A percentile compares a stretch with the other conserved stretches of the same genome.
These are phyloP conservation scores for Nelumbo lutea DNA, from an alignment of 164 flowering plant species.

Conservation along the genomic window DNA sequence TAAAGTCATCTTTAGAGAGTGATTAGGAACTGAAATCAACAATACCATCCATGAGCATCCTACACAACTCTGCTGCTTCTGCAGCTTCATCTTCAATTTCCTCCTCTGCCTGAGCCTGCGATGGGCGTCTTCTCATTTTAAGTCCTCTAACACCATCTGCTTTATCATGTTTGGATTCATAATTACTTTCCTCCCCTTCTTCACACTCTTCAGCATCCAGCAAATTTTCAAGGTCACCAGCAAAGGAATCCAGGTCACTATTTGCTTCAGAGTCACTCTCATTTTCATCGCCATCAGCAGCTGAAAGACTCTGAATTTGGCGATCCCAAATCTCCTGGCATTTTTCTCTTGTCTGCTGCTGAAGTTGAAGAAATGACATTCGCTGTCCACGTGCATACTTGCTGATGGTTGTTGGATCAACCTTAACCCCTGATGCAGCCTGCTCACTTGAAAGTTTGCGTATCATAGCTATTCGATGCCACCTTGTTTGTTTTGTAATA, in stretches of 20 bases:
- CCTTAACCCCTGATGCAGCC: slow-evolving; percentile 87
- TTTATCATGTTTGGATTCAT: slow-evolving; percentile 51
- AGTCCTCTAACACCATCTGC: slow-evolving; percentile 74
- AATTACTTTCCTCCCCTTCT: slow-evolving; percentile 57
- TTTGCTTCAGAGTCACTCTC: slow-evolving; percentile 92
- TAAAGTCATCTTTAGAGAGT: neutral
- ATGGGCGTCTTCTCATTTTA: slow-evolving; percentile 80
- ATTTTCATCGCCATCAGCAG: slow-evolving; percentile 70
- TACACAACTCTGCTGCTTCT: slow-evolving; percentile 91
- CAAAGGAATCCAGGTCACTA: slow-evolving; percentile 97
- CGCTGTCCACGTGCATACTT: slow-evolving; percentile 98
- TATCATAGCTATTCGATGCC: slow-evolving; percentile 98
- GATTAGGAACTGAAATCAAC: slow-evolving; percentile 3
- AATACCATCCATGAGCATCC: slow-evolving; percentile 96
- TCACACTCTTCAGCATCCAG: slow-evolving; percentile 96
- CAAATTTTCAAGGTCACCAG: slow-evolving; percentile 95
- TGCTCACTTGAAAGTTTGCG: slow-evolving; percentile 98
- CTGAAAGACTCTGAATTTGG: slow-evolving; percentile 74
- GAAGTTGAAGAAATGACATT: slow-evolving; percentile 97
- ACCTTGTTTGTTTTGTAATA: slow-evolving; percentile 85
- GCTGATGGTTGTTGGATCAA: slow-evolving; percentile 79
- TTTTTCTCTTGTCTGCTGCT: slow-evolving; percentile 95
- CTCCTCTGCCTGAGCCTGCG: slow-evolving; percentile 73
- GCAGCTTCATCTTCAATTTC: slow-evolving; percentile 97
- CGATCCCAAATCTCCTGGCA: slow-evolving; percentile 99